phyloP scores from a whole-genome alignment of 768 basidiomycete genomes.

The Tylopilus cervinicoccineus region DNA sequence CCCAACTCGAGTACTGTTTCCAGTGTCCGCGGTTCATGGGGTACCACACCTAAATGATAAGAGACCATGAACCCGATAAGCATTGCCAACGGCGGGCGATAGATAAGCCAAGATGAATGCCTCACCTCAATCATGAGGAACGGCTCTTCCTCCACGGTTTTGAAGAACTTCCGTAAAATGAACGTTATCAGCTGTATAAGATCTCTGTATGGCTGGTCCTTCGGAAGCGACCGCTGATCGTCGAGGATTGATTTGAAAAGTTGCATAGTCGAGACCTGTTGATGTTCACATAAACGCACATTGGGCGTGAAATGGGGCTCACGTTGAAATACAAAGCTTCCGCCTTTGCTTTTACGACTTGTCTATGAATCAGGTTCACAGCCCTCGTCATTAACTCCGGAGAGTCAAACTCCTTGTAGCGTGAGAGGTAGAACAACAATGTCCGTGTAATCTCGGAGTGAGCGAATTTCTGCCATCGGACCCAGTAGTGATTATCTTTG shows the following conservation, averaged over 20 bases:
- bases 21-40: conserved; percentile 85
- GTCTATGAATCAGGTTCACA: conserved; percentile 85
- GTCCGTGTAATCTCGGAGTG: conserved; percentile 82
- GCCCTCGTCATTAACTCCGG: conserved; percentile 87
- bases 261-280: conserved; percentile 81
- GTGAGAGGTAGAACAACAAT: conserved; percentile 73
- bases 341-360: conserved; percentile 86
- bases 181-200: conserved; percentile 80
- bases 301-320: conserved; percentile 18
- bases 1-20: conserved; percentile 81
- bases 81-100: conserved; percentile 10
- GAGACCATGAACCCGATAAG: conserved; percentile 14
- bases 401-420: conserved; percentile 74
- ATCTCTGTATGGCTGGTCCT: conserved; percentile 77
- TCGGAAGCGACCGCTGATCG: conserved; percentile 75
- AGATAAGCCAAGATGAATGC: conserved; percentile 29
- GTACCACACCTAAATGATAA: conserved; percentile 65
- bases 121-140: conserved; percentile 87
- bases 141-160: conserved; percentile 75
- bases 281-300: conserved; percentile 18
- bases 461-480: conserved; percentile 73
- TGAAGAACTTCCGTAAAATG: conserved; percentile 92
- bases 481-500: conserved; percentile 15
- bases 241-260: conserved; percentile 86
- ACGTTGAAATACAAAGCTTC: conserved; percentile 97